Evolutionary conservation across 176 grass and related monocot genomes (phyloP).

Genomic region (Oryza nivara): DNA sequence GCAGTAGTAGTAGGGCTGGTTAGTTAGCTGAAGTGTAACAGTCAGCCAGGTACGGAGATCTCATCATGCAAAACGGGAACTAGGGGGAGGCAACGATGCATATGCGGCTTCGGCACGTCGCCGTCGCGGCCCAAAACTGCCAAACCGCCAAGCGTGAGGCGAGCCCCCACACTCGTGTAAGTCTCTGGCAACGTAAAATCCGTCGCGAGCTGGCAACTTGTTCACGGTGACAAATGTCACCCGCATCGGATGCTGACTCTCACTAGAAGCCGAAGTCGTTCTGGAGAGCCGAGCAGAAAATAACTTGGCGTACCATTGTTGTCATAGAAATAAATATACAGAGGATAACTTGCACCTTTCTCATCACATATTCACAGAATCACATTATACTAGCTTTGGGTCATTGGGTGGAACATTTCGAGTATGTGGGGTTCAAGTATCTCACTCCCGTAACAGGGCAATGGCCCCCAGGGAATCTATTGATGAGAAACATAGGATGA

Average conservation of each 20-base stretch:
- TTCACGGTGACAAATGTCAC: background rate
- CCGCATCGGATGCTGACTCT: constrained; percentile 21
- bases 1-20: background rate
- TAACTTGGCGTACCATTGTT: background rate
- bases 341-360: background rate
- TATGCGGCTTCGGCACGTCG: background rate
- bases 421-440: background rate
- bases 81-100: background rate
- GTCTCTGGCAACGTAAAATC: constrained; percentile 11
- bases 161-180: background rate
- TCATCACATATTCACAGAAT: background rate
- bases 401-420: background rate
- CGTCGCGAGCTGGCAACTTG: background rate
- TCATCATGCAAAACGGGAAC: background rate
- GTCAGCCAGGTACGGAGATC: background rate
- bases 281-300: no score
- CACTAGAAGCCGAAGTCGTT: background rate
- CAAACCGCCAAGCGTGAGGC: background rate
- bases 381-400: background rate
- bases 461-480: constrained; percentile 9
- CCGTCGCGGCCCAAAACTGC: constrained; percentile 7
- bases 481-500: constrained; percentile 35
- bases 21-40: background rate
- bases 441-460: background rate
- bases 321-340: background rate